These are phyloP conservation scores for Trichocomaceae sp. DNA, from an alignment of 2,329 filamentous ascomycete species.

Conservation along the genomic window DNA sequence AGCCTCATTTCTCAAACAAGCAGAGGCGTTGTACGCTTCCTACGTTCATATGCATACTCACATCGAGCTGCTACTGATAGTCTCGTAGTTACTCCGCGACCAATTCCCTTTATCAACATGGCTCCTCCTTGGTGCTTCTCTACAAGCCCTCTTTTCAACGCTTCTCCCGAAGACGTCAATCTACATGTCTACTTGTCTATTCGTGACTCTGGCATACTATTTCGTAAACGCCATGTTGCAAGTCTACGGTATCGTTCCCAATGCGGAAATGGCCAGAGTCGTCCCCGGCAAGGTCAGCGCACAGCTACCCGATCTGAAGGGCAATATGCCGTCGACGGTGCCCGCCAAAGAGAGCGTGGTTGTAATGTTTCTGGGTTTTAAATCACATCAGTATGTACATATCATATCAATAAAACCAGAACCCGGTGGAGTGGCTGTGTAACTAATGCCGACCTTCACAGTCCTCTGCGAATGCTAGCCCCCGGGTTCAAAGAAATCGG, in stretches of 20 bases:
- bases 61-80: not conserved
- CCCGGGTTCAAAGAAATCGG: constrained; percentile 40
- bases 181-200: not conserved
- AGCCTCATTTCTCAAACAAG: not conserved
- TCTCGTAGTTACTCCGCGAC: constrained; percentile 13
- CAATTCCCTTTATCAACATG: constrained; percentile 15
- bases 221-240: constrained; percentile 1
- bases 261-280: constrained; percentile 5
- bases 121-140: constrained; percentile 15
- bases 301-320: constrained; percentile 12
- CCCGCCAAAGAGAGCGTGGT: constrained; percentile 7
- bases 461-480: constrained; percentile 44
- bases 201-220: constrained; percentile 3
- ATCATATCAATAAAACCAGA: too few relatives aligned
- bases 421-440: too few relatives aligned
- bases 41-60: not conserved
- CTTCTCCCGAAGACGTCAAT: constrained; percentile 3
- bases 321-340: constrained; percentile 1
- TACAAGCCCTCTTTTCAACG: constrained; percentile 3
- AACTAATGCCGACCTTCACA: not conserved
- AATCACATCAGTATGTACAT: constrained; percentile 11
- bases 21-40: not conserved
- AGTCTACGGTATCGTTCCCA: constrained; percentile 8
- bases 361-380: constrained; percentile 10
- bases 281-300: constrained; percentile 10